Evolutionary conservation across 2,329 filamentous ascomycete species (phyloP), one percentile per base, ranked within the genome.

Genomic region (Pseudocercospora vitis): DNA sequence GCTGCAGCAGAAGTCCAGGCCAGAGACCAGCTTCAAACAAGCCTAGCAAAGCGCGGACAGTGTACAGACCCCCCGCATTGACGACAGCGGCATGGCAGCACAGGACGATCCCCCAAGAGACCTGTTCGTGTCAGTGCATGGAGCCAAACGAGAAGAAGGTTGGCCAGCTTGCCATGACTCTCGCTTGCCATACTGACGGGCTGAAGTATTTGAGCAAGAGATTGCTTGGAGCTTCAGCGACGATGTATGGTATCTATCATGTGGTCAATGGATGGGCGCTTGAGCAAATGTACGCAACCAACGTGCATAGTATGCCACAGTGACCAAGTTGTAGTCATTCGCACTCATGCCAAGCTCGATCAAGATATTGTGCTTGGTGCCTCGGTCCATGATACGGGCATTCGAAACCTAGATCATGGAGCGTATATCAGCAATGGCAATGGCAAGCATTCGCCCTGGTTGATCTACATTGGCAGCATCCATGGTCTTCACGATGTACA

Each of bases 371-470:
- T 8, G 61, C 3, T 60, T 29, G 1, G 69, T 71, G 11, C 68
- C 70, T 14, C 63, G 61, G 26, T 72, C 66, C 69, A 73, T 71
- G 21, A 71, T 69, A 14, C 65, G 61, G 31, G 69, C 69, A 55
- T 73, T 72, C 8, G 70, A 68, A 7, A 55, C 35, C 35, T 39
- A 5, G 9, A 18, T 11, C 26, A 29, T 6, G 26, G 26, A 2
- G 18, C 37, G 1, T 7, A n/a, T 18, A 18, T 40, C 47, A 40
- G 35, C 24, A 28, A 16, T 19, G 14, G 3, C n/a, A 47, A n/a
- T n/a, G n/a, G n/a, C n/a, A n/a, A n/a, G n/a, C n/a, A n/a, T n/a
- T n/a, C n/a, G 14, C 1, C 18, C 11, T 4, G 4, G 35, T 9
- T 31, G 5, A 53, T 32, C 33, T 47, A 70, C 65, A 57, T 70